Conservation (phyloP, 2,329 filamentous ascomycete species). For the Tolypocladium ovalisporum region DNA sequence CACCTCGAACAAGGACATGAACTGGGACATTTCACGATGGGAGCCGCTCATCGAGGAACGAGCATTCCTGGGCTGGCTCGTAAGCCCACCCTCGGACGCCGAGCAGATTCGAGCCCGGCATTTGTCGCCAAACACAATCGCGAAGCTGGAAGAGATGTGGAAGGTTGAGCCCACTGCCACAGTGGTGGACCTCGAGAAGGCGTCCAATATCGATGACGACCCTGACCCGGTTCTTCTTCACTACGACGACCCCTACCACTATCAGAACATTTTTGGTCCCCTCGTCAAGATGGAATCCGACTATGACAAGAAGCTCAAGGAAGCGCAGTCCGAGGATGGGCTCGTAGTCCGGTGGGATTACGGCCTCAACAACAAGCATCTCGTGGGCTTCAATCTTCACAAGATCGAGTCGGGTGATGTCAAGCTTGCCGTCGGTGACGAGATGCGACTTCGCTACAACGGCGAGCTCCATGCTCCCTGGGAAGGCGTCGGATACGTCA, state of each 20-base stretch:
- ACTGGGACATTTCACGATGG: constrained; percentile 97
- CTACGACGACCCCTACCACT: constrained; percentile 96
- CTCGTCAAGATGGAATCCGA: constrained; percentile 98
- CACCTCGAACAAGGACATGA: constrained; percentile 98
- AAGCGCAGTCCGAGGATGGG: constrained; percentile 95
- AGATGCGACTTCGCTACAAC: constrained; percentile 95
- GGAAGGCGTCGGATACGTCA: constrained; percentile 97
- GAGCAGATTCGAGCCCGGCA: constrained; percentile 94
- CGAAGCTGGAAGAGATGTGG: constrained; percentile 96
- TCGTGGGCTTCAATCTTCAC: constrained; percentile 88
- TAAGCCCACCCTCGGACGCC: constrained; percentile 77
- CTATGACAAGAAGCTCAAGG: constrained; percentile 97
- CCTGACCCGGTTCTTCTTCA: constrained; percentile 84
- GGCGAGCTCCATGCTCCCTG: constrained; percentile 85
- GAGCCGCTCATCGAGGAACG: constrained; percentile 95
- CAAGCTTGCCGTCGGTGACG: constrained; percentile 93
- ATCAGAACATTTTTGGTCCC: constrained; percentile 96
- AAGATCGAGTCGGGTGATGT: constrained; percentile 97
- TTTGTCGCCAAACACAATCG: constrained; percentile 86
- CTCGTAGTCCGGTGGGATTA: constrained; percentile 89
- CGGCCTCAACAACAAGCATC: constrained; percentile 92
- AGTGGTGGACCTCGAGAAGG: constrained; percentile 83
- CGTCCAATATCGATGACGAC: constrained; percentile 84
- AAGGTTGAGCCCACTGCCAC: constrained; percentile 88
- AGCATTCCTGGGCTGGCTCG: constrained; percentile 89